Conservation (phyloP, 2,329 filamentous ascomycete species). For the Xylariaceae sp. region DNA sequence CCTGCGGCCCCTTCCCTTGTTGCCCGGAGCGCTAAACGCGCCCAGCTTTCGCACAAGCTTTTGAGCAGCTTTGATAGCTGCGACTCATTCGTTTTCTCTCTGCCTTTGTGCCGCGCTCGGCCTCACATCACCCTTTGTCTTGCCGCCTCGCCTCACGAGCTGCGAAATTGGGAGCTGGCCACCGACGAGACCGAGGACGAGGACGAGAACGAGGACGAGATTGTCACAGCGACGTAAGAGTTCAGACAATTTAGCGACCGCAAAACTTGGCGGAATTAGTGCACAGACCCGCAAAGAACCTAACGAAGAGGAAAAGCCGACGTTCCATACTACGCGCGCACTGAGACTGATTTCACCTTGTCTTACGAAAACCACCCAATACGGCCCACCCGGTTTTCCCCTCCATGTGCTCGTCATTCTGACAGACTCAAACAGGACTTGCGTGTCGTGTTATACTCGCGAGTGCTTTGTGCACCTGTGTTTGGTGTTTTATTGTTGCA, state of each 20-base stretch:
- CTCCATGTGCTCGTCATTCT: neutral
- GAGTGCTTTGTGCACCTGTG: neutral
- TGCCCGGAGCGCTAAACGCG: conserved; percentile 4
- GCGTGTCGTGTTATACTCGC: neutral
- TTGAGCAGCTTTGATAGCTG: conserved; percentile 10
- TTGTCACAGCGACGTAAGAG: neutral
- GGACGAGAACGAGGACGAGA: neutral
- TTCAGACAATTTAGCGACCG: neutral
- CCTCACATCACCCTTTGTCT: neutral
- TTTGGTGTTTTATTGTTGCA: neutral
- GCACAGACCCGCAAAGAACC: neutral
- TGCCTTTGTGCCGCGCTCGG: neutral
- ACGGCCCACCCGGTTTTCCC: neutral
- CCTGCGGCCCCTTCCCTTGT: neutral
- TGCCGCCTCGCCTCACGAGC: neutral
- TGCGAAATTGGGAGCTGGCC: neutral
- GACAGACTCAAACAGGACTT: neutral
- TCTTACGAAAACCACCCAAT: conserved; percentile 14
- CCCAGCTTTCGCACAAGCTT: conserved; percentile 5
- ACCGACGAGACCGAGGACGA: neutral
- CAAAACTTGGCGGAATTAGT: neutral
- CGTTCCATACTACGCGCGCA: conserved; percentile 2
- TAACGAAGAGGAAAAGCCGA: conserved; percentile 3
- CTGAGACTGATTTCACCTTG: conserved; percentile 12
- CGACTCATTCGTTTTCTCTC: conserved; percentile 4